phyloP scores from a whole-genome alignment of 768 basidiomycete genomes.

The Scleroderma citrinum region DNA sequence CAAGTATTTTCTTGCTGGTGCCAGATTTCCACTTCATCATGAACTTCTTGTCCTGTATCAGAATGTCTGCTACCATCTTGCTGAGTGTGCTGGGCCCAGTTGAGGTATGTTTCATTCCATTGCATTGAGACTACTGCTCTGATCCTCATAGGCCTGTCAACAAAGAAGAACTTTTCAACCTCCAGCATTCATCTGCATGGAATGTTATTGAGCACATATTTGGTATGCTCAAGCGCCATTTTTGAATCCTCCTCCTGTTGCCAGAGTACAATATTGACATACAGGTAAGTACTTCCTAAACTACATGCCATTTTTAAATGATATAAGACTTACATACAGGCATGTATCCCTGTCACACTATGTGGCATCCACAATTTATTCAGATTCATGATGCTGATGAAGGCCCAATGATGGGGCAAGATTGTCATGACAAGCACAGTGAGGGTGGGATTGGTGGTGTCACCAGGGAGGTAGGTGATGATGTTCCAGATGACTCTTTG shows the following conservation, averaged over 20 bases:
- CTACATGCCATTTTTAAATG: conserved; percentile 17
- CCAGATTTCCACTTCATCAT: conserved; percentile 4
- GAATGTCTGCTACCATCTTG: background rate
- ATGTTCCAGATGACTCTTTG: too few species aligned
- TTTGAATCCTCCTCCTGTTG: conserved; percentile 11
- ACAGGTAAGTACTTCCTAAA: conserved; percentile 17
- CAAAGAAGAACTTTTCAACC: conserved; percentile 37
- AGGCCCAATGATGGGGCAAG: background rate
- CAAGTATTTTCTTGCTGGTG: conserved; percentile 24
- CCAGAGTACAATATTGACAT: conserved; percentile 11
- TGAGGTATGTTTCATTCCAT: background rate
- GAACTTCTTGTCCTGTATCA: conserved; percentile 9
- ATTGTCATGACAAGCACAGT: background rate
- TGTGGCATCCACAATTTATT: conserved; percentile 21
- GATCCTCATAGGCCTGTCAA: conserved; percentile 24
- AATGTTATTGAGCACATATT: conserved; percentile 38
- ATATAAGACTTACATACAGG: conserved; percentile 8
- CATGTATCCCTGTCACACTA: conserved; percentile 14
- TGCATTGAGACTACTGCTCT: background rate
- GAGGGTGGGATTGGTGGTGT: too few species aligned
- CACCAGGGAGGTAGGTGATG: too few species aligned
- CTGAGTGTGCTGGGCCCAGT: too few species aligned
- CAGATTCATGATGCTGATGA: conserved; percentile 8
- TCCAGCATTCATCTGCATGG: conserved; percentile 32
- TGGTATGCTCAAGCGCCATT: conserved; percentile 30